These are phyloP conservation scores for Paraurostyla sp. DNA, from an alignment of 73 alveolate species.

Conservation along the genomic window DNA sequence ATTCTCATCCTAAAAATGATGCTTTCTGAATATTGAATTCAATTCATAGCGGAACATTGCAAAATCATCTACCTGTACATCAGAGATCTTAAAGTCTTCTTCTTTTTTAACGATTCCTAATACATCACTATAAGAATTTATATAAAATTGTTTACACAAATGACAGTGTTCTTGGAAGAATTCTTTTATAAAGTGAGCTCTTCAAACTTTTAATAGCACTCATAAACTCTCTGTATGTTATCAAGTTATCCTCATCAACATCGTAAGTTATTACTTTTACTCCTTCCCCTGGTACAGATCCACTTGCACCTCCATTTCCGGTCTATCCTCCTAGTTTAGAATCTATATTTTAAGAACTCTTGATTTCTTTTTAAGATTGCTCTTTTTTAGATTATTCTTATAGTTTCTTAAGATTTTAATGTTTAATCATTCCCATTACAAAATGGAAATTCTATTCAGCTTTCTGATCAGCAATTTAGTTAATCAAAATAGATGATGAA, in stretches of 20 bases:
- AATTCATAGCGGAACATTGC: conserved; percentile 69
- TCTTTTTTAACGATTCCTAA: conserved; percentile 43
- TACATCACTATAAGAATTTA: conserved; percentile 37
- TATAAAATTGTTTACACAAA: neutral
- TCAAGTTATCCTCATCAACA: conserved; percentile 71
- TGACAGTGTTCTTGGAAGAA: conserved; percentile 68
- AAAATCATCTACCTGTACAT: conserved; percentile 59
- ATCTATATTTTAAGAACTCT: neutral
- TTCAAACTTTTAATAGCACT: conserved; percentile 52
- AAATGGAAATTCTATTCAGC: conserved; percentile 73
- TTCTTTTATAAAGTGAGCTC: conserved; percentile 37
- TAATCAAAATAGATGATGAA: conserved; percentile 36
- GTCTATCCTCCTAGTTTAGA: neutral
- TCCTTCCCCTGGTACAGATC: conserved; percentile 17
- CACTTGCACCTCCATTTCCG: neutral
- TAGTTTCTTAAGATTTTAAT: conserved; percentile 22
- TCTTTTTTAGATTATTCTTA: conserved; percentile 18
- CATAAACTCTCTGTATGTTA: conserved; percentile 71
- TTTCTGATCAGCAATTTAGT: conserved; percentile 65
- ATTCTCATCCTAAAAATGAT: conserved; percentile 41
- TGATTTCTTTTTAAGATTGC: neutral
- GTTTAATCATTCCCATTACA: conserved; percentile 60
- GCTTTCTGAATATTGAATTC: conserved; percentile 68
- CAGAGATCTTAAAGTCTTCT: conserved; percentile 62
- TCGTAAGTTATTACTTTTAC: neutral